Evolutionary conservation across 1,284 basidiomycete genomes (phyloP).

Genomic region (Macrocystidia cucumis): DNA sequence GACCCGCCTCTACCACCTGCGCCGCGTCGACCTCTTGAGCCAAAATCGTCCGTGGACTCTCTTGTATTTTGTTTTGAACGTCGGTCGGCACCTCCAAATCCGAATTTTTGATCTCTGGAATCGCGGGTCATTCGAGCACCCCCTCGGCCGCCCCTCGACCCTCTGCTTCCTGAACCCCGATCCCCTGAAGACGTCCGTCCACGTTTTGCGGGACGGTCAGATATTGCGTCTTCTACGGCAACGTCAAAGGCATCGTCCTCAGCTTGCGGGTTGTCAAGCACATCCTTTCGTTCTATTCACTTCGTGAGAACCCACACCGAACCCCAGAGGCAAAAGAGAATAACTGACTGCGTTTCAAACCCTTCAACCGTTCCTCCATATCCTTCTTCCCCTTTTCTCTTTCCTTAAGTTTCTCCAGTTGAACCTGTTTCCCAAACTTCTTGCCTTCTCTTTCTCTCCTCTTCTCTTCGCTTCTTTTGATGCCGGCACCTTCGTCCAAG

Average conservation of each 20-base stretch:
- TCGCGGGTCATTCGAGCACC: constrained; percentile 47
- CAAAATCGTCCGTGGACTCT: constrained; percentile 72
- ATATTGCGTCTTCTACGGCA: constrained; percentile 79
- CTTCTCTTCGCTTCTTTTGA: constrained; percentile 91
- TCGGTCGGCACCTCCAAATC: constrained; percentile 62
- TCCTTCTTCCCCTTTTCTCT: constrained; percentile 63
- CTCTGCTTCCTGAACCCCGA: constrained; percentile 20
- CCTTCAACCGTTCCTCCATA: constrained; percentile 78
- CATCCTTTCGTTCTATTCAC: constrained; percentile 69
- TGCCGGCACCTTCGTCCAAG: constrained; percentile 82
- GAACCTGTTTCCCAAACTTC: constrained; percentile 98
- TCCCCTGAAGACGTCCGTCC: constrained; percentile 25
- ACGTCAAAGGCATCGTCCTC: constrained; percentile 79
- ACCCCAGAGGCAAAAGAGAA: constrained; percentile 2
- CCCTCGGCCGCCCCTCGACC: constrained; percentile 22
- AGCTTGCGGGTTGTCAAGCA: constrained; percentile 63
- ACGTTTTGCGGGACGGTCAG: constrained; percentile 66
- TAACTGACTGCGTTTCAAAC: constrained; percentile 79
- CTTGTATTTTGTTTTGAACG: constrained; percentile 77
- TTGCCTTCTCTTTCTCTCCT: constrained; percentile 91
- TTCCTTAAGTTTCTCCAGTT: constrained; percentile 33
- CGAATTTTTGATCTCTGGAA: constrained; percentile 74
- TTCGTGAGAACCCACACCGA: not conserved
- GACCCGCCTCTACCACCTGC: constrained; percentile 19
- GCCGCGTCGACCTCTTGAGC: constrained; percentile 24